phyloP scores from a whole-genome alignment of 2,329 filamentous ascomycete species.

The Hymenoscyphus fraxineus region DNA sequence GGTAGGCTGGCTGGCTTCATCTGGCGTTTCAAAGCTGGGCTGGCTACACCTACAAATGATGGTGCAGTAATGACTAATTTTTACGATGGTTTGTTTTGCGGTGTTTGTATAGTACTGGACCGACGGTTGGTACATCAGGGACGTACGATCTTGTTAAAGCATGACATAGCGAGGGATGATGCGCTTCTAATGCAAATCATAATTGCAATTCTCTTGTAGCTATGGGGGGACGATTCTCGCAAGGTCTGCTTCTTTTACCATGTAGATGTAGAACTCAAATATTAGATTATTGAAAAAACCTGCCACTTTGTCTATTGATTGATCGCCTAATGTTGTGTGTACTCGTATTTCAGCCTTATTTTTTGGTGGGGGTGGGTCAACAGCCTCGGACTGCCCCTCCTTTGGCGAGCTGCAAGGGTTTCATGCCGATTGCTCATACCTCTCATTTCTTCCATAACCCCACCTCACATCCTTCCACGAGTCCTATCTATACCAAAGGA shows the following conservation, averaged over 20 bases:
- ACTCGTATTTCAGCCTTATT: not conserved
- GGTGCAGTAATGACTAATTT: slow-evolving; percentile 15
- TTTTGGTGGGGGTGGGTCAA: too few species aligned
- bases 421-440: slow-evolving; percentile 6
- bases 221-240: not conserved
- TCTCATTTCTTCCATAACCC: slow-evolving; percentile 3
- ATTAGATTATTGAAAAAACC: too few species aligned
- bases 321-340: not conserved
- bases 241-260: not conserved
- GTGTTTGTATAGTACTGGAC: slow-evolving; percentile 4
- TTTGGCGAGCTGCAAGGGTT: not conserved
- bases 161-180: not conserved
- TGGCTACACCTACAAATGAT: not conserved
- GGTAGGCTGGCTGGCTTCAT: not conserved
- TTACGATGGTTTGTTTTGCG: not conserved
- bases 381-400: not conserved
- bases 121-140: not conserved
- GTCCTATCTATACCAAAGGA: not conserved
- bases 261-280: too few species aligned
- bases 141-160: not conserved
- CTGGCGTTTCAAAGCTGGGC: slow-evolving; percentile 1
- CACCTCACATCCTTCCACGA: slow-evolving; percentile 3
- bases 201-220: not conserved
- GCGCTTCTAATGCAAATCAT: not conserved
- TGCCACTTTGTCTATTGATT: not conserved